A percentile compares a stretch with the other conserved stretches of the same genome.
Conservation (phyloP, 352 stramenopile species). For the Globisporangium paddicum region DNA sequence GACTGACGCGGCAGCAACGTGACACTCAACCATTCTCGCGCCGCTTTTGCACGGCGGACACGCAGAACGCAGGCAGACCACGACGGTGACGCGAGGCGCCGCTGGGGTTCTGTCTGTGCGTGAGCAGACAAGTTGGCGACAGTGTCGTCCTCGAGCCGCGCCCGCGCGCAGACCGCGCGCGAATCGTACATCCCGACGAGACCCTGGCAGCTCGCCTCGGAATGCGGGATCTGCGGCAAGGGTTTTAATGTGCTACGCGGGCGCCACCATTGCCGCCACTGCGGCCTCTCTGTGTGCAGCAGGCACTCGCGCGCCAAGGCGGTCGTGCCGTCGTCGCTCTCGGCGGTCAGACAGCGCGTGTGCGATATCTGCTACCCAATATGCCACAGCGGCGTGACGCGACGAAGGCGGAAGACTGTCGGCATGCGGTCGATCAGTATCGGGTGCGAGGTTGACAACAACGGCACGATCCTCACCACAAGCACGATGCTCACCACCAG, state of each 20-base stretch:
- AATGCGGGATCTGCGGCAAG: slow-evolving; percentile 54
- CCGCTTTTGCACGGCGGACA: neutral
- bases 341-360: slow-evolving; percentile 58
- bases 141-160: slow-evolving; percentile 2
- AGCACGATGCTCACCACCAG: slow-evolving; percentile 2
- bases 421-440: slow-evolving; percentile 13
- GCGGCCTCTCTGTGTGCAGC: slow-evolving; percentile 66
- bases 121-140: slow-evolving; percentile 1
- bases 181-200: slow-evolving; percentile 51
- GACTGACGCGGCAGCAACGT: neutral
- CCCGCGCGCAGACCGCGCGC: slow-evolving; percentile 14
- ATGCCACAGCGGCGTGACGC: slow-evolving; percentile 27
- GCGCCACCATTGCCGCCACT: slow-evolving; percentile 80
- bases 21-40: neutral
- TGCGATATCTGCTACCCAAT: slow-evolving; percentile 66
- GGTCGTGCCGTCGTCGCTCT: slow-evolving; percentile 62
- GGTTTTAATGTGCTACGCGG: slow-evolving; percentile 55
- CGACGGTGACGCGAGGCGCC: neutral
- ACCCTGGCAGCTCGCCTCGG: slow-evolving; percentile 51
- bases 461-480: slow-evolving; percentile 3
- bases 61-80: neutral
- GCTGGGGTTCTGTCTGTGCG: slow-evolving; percentile 1
- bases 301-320: slow-evolving; percentile 69
- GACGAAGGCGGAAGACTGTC: slow-evolving; percentile 11
- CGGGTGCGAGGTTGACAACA: slow-evolving; percentile 7